These are phyloP conservation scores for Fusarium drepaniforme DNA, from an alignment of 2,329 filamentous ascomycete genomes.

Conservation along the genomic window DNA sequence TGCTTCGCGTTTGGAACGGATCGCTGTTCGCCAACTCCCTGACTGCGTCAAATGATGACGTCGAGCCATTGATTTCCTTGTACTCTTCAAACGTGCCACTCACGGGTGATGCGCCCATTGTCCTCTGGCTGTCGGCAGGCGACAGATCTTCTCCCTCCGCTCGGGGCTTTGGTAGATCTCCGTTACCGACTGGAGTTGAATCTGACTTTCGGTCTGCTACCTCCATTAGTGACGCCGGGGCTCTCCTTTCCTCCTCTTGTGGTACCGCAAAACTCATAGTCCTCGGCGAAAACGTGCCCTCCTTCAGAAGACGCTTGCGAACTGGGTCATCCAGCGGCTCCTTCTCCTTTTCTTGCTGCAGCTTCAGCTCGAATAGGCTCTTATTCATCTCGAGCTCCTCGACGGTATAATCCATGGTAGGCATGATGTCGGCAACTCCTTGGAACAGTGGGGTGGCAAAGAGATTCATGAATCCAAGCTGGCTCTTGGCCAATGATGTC, in stretches of 20 bases:
- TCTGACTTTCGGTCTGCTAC: conserved; percentile 35
- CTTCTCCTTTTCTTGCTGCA: conserved; percentile 72
- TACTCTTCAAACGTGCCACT: conserved; percentile 47
- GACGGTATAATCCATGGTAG: conserved; percentile 85
- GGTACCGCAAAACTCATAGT: conserved; percentile 56
- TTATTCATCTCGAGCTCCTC: conserved; percentile 86
- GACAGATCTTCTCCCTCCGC: conserved; percentile 43
- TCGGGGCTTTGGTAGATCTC: conserved; percentile 39
- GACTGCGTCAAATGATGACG: conserved; percentile 59
- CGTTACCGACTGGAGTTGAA: conserved; percentile 34
- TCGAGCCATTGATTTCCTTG: conserved; percentile 59
- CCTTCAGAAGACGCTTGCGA: conserved; percentile 50
- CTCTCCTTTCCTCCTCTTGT: conserved; percentile 42
- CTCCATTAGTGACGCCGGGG: conserved; percentile 28
- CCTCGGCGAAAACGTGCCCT: conserved; percentile 59
- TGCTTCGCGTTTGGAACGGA: conserved; percentile 56
- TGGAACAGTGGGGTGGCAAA: conserved; percentile 95
- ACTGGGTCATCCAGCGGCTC: conserved; percentile 53
- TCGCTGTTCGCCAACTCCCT: conserved; percentile 63
- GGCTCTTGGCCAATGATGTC: conserved; percentile 84
- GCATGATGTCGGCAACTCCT: conserved; percentile 87
- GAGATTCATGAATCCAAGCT: conserved; percentile 96
- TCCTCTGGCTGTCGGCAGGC: conserved; percentile 44
- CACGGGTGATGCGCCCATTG: conserved; percentile 42
- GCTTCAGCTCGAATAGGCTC: conserved; percentile 75